Percentiles rank a stretch among this genome's conserved stretches.
Conservation (phyloP, 106 monocot genomes). For the Dendrobium nobile region DNA sequence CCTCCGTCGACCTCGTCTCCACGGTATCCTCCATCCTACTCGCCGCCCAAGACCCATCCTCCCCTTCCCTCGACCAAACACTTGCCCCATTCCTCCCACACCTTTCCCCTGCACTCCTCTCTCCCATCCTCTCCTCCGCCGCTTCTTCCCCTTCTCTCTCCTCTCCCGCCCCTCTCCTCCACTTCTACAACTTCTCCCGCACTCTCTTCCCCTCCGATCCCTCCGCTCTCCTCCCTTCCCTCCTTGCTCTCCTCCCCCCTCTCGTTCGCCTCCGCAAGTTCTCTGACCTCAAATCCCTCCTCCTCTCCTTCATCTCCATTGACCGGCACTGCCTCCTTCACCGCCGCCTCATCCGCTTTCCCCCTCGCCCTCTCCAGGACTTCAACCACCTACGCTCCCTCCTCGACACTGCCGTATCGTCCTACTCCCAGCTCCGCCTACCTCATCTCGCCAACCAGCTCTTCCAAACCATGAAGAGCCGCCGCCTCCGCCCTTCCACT, state of each 20-base stretch:
- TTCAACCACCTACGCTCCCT: conserved; percentile 19
- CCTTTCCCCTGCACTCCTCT: neutral
- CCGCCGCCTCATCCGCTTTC: neutral
- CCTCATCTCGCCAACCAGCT: conserved; percentile 39
- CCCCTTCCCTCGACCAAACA: neutral
- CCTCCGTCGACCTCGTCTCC: conserved; percentile 3
- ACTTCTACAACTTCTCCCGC: conserved; percentile 1
- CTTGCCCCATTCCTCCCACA: neutral
- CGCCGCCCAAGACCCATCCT: neutral
- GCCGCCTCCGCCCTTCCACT: conserved; percentile 37
- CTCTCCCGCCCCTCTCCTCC: neutral
- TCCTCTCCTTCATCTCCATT: neutral
- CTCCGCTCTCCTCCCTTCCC: neutral
- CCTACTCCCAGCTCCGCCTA: conserved; percentile 30
- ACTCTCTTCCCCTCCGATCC: conserved; percentile 3
- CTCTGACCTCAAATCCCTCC: conserved; percentile 8
- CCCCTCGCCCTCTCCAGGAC: conserved; percentile 1
- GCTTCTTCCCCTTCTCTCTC: conserved; percentile 2
- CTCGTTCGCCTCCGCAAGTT: conserved; percentile 5
- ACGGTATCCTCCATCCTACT: conserved; percentile 6
- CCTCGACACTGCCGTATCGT: conserved; percentile 50
- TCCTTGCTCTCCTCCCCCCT: neutral
- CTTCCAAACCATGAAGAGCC: conserved; percentile 47
- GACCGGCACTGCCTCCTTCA: conserved; percentile 7
- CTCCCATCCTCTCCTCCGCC: neutral